Evolutionary conservation across 495 filamentous ascomycete genomes (phyloP), one percentile per base, ranked within the genome.

Genomic region (Penicillium odoratum): DNA sequence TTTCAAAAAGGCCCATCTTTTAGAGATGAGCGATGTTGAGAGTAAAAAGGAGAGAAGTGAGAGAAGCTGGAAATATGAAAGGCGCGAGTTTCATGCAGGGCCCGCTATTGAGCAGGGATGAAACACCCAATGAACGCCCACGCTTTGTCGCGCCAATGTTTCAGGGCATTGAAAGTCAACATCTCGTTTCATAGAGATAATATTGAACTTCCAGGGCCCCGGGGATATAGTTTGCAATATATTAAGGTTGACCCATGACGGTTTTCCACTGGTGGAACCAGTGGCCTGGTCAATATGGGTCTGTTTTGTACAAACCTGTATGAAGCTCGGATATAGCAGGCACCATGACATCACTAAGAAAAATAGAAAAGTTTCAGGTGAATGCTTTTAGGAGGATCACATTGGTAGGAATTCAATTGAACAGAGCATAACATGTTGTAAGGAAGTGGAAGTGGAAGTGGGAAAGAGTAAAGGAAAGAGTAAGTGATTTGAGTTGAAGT

Each of bases 1-100:
- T 67, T 44, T 70, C 67, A 47, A 78, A 58, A 44, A 78, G 62
- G 52, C 74, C 74, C 75, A 78, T 78, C 43, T 30, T 69, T 56
- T 34, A 21, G 26, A 44, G n/a, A 33, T 36, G 53, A 49, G 49
- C 9, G 33, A 40, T 36, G 43, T 21, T 21, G 21, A 21, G 28
- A 42, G n/a, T n/a, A 48, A 46, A 46, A 38, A 36, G 40, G 40
- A 3, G 45, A 38, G 18, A 30, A 26, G 54, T 25, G 43, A 36
- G 26, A 42, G 48, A 38, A 28, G 36, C 26, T 36, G 42, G 46
- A 0, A 48, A 45, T 33, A 9, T n/a, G 34, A 18, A 30, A 26
- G 34, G 34, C 38, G 38, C 54, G n/a, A 16, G 25, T 60, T 21
- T 58, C 33, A 62, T 59, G 56, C 53, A 62, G 63, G 51, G 47